Percentiles rank a stretch among this genome's conserved stretches.
These are phyloP conservation scores for Sordaria brevicollis DNA, from an alignment of 495 filamentous ascomycete species.

Conservation along the genomic window DNA sequence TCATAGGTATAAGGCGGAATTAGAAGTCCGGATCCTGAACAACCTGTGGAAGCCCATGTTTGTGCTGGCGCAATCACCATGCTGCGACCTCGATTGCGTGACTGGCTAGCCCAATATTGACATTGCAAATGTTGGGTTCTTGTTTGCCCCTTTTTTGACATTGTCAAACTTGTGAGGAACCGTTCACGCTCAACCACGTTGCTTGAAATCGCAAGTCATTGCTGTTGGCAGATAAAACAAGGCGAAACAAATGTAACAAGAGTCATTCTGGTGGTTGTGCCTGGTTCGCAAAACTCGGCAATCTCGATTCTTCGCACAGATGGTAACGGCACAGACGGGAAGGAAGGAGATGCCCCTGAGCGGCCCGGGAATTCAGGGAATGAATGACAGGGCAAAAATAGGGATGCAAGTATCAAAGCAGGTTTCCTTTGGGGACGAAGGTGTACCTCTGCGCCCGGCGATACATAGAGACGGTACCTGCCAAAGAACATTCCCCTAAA, in stretches of 20 bases:
- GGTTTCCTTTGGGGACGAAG: not conserved
- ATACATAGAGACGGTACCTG: not conserved
- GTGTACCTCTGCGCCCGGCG: not conserved
- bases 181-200: not conserved
- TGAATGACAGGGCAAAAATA: not conserved
- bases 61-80: not conserved
- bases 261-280: not conserved
- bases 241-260: too few species aligned
- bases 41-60: too few species aligned
- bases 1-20: too few species aligned
- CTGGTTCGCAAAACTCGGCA: not conserved
- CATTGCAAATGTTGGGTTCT: not conserved
- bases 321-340: not conserved
- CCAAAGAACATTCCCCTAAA: not conserved
- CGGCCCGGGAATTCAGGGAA: not conserved
- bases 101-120: not conserved
- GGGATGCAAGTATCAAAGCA: not conserved
- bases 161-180: not conserved
- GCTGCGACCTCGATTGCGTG: not conserved
- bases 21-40: too few species aligned
- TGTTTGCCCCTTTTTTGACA: not conserved
- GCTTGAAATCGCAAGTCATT: not conserved
- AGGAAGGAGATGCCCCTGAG: too few species aligned
- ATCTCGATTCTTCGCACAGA: not conserved
- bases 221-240: too few species aligned